Evolutionary conservation across 129 eudicot species (phyloP).

Genomic region (Pseudognaphalium luteoalbum): DNA sequence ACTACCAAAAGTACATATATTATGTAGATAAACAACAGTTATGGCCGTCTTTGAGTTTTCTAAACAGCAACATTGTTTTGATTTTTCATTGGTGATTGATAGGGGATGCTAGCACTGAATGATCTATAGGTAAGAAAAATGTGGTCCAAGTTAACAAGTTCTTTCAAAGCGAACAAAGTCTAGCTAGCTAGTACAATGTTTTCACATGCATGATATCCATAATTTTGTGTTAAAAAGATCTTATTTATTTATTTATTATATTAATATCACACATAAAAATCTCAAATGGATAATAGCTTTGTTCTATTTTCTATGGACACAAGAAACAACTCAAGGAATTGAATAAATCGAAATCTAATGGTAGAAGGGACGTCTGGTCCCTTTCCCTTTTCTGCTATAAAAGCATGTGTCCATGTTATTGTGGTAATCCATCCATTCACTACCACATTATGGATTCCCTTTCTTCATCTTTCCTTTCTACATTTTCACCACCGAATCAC

Average conservation of each 20-base stretch:
- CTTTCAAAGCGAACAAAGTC: no score
- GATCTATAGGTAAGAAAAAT: neutral
- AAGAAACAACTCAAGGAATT: constrained; percentile 3
- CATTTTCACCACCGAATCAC: constrained; percentile 30
- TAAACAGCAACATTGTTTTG: no score
- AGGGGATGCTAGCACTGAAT: no score
- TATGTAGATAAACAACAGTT: no score
- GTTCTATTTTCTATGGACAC: constrained; percentile 4
- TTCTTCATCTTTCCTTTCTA: constrained; percentile 44
- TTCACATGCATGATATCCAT: neutral
- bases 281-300: neutral
- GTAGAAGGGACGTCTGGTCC: constrained; percentile 12
- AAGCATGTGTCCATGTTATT: constrained; percentile 13
- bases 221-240: no score
- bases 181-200: no score
- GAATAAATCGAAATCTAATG: constrained; percentile 5
- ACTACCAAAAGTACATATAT: neutral
- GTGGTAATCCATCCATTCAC: constrained; percentile 27
- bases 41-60: no score
- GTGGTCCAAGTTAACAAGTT: neutral
- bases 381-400: constrained; percentile 20
- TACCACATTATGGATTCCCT: constrained; percentile 35
- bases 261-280: neutral
- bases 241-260: neutral
- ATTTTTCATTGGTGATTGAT: no score